phyloP scores from a whole-genome alignment of 495 filamentous ascomycete species.

The Talaromyces thailandensis region DNA sequence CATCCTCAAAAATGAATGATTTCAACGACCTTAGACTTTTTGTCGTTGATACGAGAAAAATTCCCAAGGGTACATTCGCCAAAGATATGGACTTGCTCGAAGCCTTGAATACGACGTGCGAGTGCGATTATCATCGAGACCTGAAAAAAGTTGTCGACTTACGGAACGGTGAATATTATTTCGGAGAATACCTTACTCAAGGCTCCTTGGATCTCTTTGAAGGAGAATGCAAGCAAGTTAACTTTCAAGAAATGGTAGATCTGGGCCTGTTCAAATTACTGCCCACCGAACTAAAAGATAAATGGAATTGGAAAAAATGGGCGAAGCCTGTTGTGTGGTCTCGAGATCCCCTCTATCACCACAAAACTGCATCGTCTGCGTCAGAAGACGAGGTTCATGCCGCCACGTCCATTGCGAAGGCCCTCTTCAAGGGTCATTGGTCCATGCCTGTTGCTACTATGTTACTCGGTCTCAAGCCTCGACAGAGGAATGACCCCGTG shows the following conservation, averaged over 20 bases:
- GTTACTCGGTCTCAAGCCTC: background rate
- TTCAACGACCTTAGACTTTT: background rate
- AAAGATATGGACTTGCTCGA: background rate
- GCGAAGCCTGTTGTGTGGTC: background rate
- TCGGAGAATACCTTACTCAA: background rate
- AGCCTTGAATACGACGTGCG: background rate
- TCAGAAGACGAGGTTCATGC: background rate
- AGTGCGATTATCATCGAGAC: background rate
- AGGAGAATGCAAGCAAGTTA: background rate
- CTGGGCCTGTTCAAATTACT: background rate
- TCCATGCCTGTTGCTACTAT: background rate
- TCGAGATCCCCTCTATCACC: background rate
- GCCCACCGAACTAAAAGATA: background rate
- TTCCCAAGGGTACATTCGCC: background rate
- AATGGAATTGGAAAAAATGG: background rate
- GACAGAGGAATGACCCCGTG: background rate
- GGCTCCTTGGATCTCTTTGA: background rate
- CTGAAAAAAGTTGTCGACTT: too few relatives aligned
- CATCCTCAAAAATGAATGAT: too few relatives aligned
- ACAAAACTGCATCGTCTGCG: too few relatives aligned
- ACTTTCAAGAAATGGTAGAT: background rate
- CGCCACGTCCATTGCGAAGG: background rate
- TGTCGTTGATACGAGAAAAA: background rate
- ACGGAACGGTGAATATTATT: background rate
- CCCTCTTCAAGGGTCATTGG: background rate